These are phyloP conservation scores for Penicillium sp. DNA, from an alignment of 2,329 filamentous ascomycete genomes.

Conservation along the genomic window DNA sequence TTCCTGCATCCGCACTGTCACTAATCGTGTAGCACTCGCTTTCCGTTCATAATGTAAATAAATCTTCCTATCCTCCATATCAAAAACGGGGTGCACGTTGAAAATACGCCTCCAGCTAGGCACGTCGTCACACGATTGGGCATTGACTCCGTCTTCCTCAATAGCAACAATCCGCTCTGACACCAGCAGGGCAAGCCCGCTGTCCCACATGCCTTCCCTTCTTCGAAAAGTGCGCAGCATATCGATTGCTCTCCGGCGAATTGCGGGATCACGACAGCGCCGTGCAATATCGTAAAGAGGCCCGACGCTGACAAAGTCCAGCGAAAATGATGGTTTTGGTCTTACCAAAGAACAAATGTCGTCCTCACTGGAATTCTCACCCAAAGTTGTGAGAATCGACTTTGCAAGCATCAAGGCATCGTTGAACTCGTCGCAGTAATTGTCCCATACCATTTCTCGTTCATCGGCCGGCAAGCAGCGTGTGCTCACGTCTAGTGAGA, in stretches of 20 bases:
- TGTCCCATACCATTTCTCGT: conserved; percentile 5
- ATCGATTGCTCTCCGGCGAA: conserved; percentile 1
- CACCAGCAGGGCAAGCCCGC: neutral
- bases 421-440: neutral
- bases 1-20: conserved; percentile 5
- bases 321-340: neutral
- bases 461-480: neutral
- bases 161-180: conserved; percentile 4
- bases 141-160: conserved; percentile 2
- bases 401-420: neutral
- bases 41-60: conserved; percentile 2
- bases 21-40: conserved; percentile 1
- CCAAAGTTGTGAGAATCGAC: neutral
- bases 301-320: neutral
- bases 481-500: conserved; percentile 2
- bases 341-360: neutral
- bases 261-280: conserved; percentile 4
- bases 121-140: neutral
- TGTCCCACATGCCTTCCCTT: conserved; percentile 10
- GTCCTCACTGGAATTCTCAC: neutral
- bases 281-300: conserved; percentile 7
- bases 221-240: conserved; percentile 1
- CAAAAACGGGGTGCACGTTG: conserved; percentile 1
- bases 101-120: conserved; percentile 6
- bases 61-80: conserved; percentile 3